phyloP scores from a whole-genome alignment of 306 rosid species.

The Astragalus glycyphyllos region DNA sequence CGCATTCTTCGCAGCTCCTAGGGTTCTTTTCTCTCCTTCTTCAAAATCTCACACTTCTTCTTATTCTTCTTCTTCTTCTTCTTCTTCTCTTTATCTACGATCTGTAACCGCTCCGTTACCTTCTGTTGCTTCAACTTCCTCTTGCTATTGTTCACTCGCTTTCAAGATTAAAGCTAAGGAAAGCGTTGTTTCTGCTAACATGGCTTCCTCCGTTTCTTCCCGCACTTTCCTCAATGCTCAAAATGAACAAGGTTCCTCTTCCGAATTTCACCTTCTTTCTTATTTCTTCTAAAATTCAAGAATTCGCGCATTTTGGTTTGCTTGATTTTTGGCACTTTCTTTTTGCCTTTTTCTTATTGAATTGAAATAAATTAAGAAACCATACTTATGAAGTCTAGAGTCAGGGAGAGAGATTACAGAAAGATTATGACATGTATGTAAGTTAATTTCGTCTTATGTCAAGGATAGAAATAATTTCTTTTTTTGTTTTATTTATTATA shows the following conservation, averaged over 20 bases:
- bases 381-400: not conserved
- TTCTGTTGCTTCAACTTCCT: not conserved
- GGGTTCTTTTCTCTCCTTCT: slow-evolving; percentile 39
- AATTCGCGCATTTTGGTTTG: not conserved
- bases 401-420: no score
- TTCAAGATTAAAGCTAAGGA: slow-evolving; percentile 32
- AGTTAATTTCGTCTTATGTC: no score
- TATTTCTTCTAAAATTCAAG: not conserved
- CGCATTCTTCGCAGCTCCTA: slow-evolving; percentile 47
- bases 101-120: slow-evolving; percentile 4
- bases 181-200: slow-evolving; percentile 13
- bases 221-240: slow-evolving; percentile 53
- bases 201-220: slow-evolving; percentile 46
- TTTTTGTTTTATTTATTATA: no score
- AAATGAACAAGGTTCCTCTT: slow-evolving; percentile 49
- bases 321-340: not conserved
- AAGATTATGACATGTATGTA: no score
- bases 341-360: not conserved
- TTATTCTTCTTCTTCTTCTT: no score
- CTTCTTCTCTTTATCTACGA: slow-evolving; percentile 26
- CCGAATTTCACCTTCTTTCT: not conserved
- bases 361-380: not conserved
- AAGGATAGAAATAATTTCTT: no score
- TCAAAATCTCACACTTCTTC: not conserved
- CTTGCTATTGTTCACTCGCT: slow-evolving; percentile 30